Evolutionary conservation across 179 eudicot genomes (phyloP), one percentile per base, ranked within the genome.

Genomic region (Gypsophila paniculata): DNA sequence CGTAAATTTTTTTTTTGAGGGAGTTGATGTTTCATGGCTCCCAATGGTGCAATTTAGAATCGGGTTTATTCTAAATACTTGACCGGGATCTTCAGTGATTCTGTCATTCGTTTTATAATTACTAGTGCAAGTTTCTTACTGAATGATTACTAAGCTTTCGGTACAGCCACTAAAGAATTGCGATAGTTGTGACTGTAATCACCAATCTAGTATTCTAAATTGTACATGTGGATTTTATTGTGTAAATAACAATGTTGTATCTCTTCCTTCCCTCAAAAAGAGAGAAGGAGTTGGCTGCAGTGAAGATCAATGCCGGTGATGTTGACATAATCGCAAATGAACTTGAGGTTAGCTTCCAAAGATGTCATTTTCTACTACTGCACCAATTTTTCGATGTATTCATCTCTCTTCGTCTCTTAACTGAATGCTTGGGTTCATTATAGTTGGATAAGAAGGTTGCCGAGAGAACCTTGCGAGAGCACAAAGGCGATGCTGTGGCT

Each of bases 371-470:
- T 21, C 21, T 51, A 14, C n/a, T 10, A 10, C 8, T 4, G 29
- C 23, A 55, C 53, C 13, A 2, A 54, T 65, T 49, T 46, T 57
- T 64, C 32, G 51, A 18, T 60, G 1, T 10, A 46, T 59, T 18
- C n/a, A n/a, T n/a, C n/a, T n/a, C 21, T 13, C 2, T 8, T 17
- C 62, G 15, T 23, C 36, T 34, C n/a, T 13, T 68, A 42, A 72
- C 48, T n/a, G 34, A 22, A 42, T 6, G 0, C 4, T 29, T 4
- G 69, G 46, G 22, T 72, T 70, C 14, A 25, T 14, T 29, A 69
- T 86, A 93, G 98, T 65, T 93, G 83, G 97, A 93, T 80, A 93
- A 85, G 83, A 93, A 93, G 87, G 90, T 93, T 70, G 98, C 98
- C 11, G 96, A 93, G 76, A 87, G 97, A 78, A 89, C 93, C 52